A percentile compares a stretch with the other conserved stretches of the same genome.
Conservation (phyloP, 768 basidiomycete genomes). For the Pholiota conissans region DNA sequence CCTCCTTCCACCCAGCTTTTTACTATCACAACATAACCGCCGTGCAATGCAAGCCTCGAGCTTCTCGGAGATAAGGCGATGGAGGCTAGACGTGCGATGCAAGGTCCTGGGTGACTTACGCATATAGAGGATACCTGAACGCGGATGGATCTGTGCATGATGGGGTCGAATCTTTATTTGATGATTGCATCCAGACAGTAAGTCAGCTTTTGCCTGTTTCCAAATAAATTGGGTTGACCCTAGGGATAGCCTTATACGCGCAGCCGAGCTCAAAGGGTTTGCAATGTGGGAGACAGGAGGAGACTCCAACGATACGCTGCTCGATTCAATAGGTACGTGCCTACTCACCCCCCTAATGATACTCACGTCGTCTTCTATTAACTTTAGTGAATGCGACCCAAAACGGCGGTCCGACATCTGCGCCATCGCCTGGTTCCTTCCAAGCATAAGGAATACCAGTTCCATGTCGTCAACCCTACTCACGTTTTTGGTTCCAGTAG, state of each 20-base stretch:
- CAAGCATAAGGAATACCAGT: conserved; percentile 4
- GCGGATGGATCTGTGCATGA: conserved; percentile 36
- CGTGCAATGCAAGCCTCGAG: conserved; percentile 44
- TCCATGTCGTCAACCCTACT: conserved; percentile 12
- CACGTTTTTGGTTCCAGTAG: conserved; percentile 1
- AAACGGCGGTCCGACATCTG: conserved; percentile 14
- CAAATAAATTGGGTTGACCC: too few relatives aligned
- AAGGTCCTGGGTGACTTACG: conserved; percentile 52
- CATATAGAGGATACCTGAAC: conserved; percentile 66
- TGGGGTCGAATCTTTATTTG: conserved; percentile 54
- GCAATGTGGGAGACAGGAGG: conserved; percentile 73
- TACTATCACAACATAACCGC: conserved; percentile 36
- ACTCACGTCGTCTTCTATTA: too few relatives aligned
- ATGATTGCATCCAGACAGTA: conserved; percentile 76
- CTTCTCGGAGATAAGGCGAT: conserved; percentile 51
- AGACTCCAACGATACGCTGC: conserved; percentile 58
- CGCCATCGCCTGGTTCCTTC: neutral
- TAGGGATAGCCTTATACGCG: conserved; percentile 62
- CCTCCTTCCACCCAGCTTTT: conserved; percentile 33
- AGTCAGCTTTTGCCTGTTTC: conserved; percentile 8
- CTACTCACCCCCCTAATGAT: too few relatives aligned
- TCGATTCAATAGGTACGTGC: conserved; percentile 55
- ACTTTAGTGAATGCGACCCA: conserved; percentile 26
- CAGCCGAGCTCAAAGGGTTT: conserved; percentile 59
- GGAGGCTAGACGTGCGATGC: conserved; percentile 45